These are phyloP conservation scores for Blumeria hordei DNA, from an alignment of 2,329 filamentous ascomycete species.

Conservation along the genomic window DNA sequence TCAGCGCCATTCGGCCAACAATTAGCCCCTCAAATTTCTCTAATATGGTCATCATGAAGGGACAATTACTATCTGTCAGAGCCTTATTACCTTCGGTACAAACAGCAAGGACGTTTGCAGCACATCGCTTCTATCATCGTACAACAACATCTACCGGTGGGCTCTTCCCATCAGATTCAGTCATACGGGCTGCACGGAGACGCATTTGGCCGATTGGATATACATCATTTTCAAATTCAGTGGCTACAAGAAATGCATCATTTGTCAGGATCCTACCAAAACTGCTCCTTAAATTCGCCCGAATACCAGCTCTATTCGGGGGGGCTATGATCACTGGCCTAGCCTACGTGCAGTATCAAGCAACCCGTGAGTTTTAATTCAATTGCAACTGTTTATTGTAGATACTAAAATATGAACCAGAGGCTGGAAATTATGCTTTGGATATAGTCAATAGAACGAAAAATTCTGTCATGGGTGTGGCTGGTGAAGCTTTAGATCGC, in stretches of 20 bases:
- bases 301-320: constrained; percentile 77
- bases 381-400: not conserved
- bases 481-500: constrained; percentile 43
- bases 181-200: constrained; percentile 32
- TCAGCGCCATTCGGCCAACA: no score
- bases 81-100: constrained; percentile 37
- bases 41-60: constrained; percentile 11
- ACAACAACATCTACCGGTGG: constrained; percentile 37
- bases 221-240: constrained; percentile 64
- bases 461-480: constrained; percentile 45
- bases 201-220: constrained; percentile 53
- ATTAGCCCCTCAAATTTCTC: no score
- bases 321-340: constrained; percentile 66
- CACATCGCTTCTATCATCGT: constrained; percentile 37
- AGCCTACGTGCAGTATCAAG: constrained; percentile 91
- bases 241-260: constrained; percentile 36
- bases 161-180: constrained; percentile 39
- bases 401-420: constrained; percentile 16
- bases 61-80: constrained; percentile 46
- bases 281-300: constrained; percentile 68
- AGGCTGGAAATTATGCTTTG: constrained; percentile 53
- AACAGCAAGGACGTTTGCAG: constrained; percentile 28
- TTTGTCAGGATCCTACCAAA: constrained; percentile 52
- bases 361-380: constrained; percentile 36
- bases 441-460: constrained; percentile 53